A percentile compares a stretch with the other conserved stretches of the same genome.
Evolutionary conservation across 306 rosid species (phyloP).

Genomic region (Medicago arabica): DNA sequence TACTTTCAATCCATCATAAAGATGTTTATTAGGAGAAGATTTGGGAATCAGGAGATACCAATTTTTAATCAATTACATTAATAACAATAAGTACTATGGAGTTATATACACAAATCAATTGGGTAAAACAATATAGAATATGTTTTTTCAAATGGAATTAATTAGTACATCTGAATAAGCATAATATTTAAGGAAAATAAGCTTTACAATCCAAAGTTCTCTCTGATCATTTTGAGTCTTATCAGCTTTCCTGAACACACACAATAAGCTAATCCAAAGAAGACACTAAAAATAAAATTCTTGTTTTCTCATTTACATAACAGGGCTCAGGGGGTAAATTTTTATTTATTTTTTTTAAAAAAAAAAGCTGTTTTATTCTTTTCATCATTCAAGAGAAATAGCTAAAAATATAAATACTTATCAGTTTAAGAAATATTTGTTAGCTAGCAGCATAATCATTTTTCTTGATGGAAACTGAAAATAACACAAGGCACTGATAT

Average conservation of each 20-base stretch:
- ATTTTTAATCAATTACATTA: background rate
- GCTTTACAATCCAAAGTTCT: background rate
- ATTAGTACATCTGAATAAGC: background rate
- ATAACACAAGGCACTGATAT: slow-evolving; percentile 20
- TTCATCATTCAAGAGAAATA: slow-evolving; percentile 30
- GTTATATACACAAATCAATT: background rate
- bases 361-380: background rate
- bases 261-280: slow-evolving; percentile 11
- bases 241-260: background rate
- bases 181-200: background rate
- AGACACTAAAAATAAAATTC: background rate
- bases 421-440: slow-evolving; percentile 10
- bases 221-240: background rate
- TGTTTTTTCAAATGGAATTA: background rate
- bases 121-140: background rate
- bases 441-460: slow-evolving; percentile 1
- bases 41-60: background rate
- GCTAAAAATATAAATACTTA: background rate
- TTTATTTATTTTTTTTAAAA: background rate
- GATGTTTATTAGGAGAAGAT: background rate
- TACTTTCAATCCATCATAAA: background rate
- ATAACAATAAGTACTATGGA: background rate
- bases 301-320: slow-evolving; percentile 2
- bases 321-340: background rate
- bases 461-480: slow-evolving; percentile 1